Evolutionary conservation across 345 rosid genomes (phyloP).

Genomic region (Arabis hirsuta): DNA sequence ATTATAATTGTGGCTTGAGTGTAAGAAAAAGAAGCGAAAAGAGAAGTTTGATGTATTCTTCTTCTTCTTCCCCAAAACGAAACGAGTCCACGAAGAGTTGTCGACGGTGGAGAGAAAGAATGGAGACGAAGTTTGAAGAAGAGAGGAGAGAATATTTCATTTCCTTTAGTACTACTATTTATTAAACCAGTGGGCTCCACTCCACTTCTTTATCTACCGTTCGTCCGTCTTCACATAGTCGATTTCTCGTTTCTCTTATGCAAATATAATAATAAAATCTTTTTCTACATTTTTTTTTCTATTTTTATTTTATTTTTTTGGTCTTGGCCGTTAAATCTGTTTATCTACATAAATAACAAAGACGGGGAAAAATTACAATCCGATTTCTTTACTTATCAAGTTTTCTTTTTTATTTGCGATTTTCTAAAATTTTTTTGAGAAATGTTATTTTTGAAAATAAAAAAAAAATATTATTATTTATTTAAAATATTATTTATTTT

Average conservation of each 20-base stretch:
- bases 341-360: not conserved
- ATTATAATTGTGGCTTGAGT: slow-evolving; percentile 7
- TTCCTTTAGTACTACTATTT: not conserved
- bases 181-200: slow-evolving; percentile 35
- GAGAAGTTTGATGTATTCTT: not conserved
- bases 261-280: too few species aligned
- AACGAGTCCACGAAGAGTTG: slow-evolving; percentile 38
- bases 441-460: too few species aligned
- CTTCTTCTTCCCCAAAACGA: not conserved
- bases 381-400: not conserved
- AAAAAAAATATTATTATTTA: too few species aligned
- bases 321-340: slow-evolving; percentile 9
- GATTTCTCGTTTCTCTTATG: too few species aligned
- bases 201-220: slow-evolving; percentile 18
- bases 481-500: too few species aligned
- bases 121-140: slow-evolving; percentile 39
- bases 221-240: not conserved
- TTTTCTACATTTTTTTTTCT: too few species aligned
- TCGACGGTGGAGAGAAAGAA: slow-evolving; percentile 38
- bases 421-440: too few species aligned
- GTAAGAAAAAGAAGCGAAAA: not conserved
- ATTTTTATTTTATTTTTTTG: not conserved
- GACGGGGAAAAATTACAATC: not conserved
- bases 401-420: too few species aligned
- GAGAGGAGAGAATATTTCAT: slow-evolving; percentile 34